Conservation (phyloP, 2,329 filamentous ascomycete species). For the Geosmithia morbida region DNA sequence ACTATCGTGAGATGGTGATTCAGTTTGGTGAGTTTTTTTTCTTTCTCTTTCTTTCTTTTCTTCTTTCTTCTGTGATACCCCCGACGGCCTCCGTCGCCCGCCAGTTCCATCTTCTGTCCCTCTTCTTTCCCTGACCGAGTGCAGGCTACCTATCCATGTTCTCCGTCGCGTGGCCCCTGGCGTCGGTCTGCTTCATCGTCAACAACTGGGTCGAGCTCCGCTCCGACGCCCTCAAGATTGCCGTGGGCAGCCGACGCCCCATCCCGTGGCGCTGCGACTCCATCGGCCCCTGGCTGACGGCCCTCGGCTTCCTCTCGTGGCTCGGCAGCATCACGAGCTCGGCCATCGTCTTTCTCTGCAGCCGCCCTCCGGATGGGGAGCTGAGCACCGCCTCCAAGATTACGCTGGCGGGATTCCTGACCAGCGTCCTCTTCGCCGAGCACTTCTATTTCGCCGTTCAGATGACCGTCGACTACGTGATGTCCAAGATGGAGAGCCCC, state of each 20-base stretch:
- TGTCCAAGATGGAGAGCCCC: slow-evolving; percentile 72
- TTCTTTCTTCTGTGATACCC: too few species aligned
- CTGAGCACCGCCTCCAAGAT: slow-evolving; percentile 56
- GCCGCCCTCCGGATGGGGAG: slow-evolving; percentile 48
- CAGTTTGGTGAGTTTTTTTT: slow-evolving; percentile 42
- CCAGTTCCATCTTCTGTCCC: too few species aligned
- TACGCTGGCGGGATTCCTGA: slow-evolving; percentile 64
- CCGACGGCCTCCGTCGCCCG: too few species aligned
- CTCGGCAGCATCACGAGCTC: slow-evolving; percentile 78
- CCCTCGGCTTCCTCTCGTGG: slow-evolving; percentile 84
- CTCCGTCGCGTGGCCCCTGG: slow-evolving; percentile 89
- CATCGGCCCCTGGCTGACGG: slow-evolving; percentile 84
- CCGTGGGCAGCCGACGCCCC: slow-evolving; percentile 74
- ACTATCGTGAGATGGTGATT: slow-evolving; percentile 88
- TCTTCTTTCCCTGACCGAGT: background rate
- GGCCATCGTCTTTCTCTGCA: slow-evolving; percentile 83
- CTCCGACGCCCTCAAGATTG: slow-evolving; percentile 89
- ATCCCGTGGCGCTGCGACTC: slow-evolving; percentile 83
- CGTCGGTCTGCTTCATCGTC: slow-evolving; percentile 72
- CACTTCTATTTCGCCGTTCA: slow-evolving; percentile 77
- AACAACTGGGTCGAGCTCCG: slow-evolving; percentile 96
- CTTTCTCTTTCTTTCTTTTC: too few species aligned
- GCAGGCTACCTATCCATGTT: slow-evolving; percentile 77
- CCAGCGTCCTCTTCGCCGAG: slow-evolving; percentile 74
- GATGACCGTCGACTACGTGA: slow-evolving; percentile 53